Percentiles rank a stretch among this genome's conserved stretches.
These are phyloP conservation scores for Bacidia gigantensis DNA, from an alignment of 495 filamentous ascomycete species.

Conservation along the genomic window DNA sequence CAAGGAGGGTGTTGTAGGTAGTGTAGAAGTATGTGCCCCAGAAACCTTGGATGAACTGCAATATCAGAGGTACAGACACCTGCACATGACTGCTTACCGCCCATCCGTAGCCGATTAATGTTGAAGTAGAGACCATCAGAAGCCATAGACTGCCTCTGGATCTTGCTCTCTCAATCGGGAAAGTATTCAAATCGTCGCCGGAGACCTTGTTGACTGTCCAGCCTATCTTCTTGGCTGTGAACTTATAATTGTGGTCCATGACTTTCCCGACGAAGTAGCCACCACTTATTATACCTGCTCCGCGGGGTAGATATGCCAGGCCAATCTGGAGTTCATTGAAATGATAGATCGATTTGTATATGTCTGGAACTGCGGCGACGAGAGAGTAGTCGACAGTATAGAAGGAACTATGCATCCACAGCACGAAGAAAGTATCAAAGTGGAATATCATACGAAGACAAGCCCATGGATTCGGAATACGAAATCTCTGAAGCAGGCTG, in stretches of 20 bases:
- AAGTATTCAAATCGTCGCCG: conserved; percentile 39
- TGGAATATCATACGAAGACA: too few relatives aligned
- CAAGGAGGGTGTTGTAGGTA: conserved; percentile 19
- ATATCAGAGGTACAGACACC: conserved; percentile 37
- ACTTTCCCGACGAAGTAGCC: conserved; percentile 83
- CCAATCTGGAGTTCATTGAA: conserved; percentile 26
- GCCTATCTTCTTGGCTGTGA: conserved; percentile 22
- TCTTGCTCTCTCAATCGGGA: conserved; percentile 52
- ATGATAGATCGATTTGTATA: conserved; percentile 20
- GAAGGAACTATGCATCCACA: conserved; percentile 29
- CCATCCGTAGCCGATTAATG: conserved; percentile 44
- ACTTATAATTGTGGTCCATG: conserved; percentile 35
- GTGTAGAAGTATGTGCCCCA: conserved; percentile 4
- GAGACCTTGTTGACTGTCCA: conserved; percentile 27
- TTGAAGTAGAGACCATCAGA: conserved; percentile 10
- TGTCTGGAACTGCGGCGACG: conserved; percentile 22
- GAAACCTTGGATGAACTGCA: conserved; percentile 33
- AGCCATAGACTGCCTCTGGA: conserved; percentile 18
- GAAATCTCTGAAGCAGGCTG: conserved; percentile 23
- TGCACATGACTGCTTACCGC: conserved; percentile 31
- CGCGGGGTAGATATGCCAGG: conserved; percentile 29
- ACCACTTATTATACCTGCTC: conserved; percentile 54
- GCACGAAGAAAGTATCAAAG: conserved; percentile 38
- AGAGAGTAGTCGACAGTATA: conserved; percentile 28
- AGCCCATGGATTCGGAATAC: too few relatives aligned